Conservation (phyloP, 805 yeast species). For the Clavispora vitiphila region DNA sequence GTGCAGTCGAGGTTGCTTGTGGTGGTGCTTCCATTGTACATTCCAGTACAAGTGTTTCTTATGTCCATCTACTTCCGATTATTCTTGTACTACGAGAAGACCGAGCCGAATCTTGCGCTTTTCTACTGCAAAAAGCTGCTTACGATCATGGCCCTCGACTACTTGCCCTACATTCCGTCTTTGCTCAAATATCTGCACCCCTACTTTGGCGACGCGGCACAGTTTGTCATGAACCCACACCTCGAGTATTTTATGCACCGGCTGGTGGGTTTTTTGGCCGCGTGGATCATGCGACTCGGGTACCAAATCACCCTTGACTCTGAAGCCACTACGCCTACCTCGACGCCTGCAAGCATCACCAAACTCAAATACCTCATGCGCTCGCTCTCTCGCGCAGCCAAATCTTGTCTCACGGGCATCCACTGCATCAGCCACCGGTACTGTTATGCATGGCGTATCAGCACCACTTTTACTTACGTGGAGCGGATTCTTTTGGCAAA, state of each 20-base stretch:
- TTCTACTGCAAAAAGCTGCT: constrained; percentile 14
- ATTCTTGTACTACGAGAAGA: constrained; percentile 12
- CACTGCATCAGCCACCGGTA: constrained; percentile 13
- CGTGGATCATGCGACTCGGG: constrained; percentile 10
- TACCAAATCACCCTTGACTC: constrained; percentile 2
- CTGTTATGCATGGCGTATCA: constrained; percentile 17
- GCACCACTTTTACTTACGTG: constrained; percentile 12
- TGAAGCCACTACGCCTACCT: background rate
- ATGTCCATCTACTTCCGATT: constrained; percentile 11
- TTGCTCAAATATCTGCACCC: constrained; percentile 8
- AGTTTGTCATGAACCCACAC: constrained; percentile 9
- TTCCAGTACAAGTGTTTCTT: constrained; percentile 9
- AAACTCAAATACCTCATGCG: constrained; percentile 6
- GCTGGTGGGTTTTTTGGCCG: constrained; percentile 5
- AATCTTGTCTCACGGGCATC: constrained; percentile 10
- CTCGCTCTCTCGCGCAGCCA: constrained; percentile 5
- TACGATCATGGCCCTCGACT: constrained; percentile 7
- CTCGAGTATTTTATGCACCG: constrained; percentile 12
- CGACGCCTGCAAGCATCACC: background rate
- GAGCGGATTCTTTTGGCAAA: constrained; percentile 7
- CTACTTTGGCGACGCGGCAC: constrained; percentile 6
- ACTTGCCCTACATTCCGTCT: constrained; percentile 8
- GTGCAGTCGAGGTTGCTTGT: background rate
- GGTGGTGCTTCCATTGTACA: constrained; percentile 4
- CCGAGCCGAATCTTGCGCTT: constrained; percentile 4